These are phyloP conservation scores for Lunularia cruciata DNA, from an alignment of 225 moss, liverwort and hornwort species.

Conservation along the genomic window DNA sequence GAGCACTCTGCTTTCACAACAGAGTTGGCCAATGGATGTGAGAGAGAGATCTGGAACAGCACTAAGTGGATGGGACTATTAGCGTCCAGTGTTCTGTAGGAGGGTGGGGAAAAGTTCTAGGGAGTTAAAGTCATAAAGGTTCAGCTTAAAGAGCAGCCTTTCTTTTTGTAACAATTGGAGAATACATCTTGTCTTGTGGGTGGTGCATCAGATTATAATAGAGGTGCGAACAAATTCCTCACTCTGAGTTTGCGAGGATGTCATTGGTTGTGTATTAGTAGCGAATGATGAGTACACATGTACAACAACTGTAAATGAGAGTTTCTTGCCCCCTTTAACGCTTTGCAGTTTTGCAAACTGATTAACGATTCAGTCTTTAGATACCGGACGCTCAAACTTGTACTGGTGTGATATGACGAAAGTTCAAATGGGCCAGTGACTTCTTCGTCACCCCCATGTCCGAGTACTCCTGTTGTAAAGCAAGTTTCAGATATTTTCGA, in stretches of 20 bases:
- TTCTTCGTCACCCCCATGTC: not conserved
- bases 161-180: constrained; percentile 14
- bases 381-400: constrained; percentile 16
- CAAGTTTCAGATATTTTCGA: too few species aligned
- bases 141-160: constrained; percentile 17
- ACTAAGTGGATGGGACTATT: constrained; percentile 41
- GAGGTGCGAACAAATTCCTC: not conserved
- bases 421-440: constrained; percentile 11
- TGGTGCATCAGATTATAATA: constrained; percentile 8
- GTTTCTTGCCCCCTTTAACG: constrained; percentile 18
- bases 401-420: constrained; percentile 17
- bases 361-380: not conserved
- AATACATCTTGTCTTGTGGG: constrained; percentile 2
- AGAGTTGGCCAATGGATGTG: constrained; percentile 32
- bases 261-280: constrained; percentile 18
- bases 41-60: constrained; percentile 45
- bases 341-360: constrained; percentile 17
- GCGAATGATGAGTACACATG: constrained; percentile 18
- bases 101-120: not conserved
- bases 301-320: constrained; percentile 22
- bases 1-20: constrained; percentile 14
- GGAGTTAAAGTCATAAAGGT: constrained; percentile 1
- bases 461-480: not conserved
- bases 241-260: not conserved
- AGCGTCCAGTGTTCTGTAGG: constrained; percentile 9